Base-by-base conservation (phyloP, 148 eudicot genomes). In the Rhododendron ovatum region DNA sequence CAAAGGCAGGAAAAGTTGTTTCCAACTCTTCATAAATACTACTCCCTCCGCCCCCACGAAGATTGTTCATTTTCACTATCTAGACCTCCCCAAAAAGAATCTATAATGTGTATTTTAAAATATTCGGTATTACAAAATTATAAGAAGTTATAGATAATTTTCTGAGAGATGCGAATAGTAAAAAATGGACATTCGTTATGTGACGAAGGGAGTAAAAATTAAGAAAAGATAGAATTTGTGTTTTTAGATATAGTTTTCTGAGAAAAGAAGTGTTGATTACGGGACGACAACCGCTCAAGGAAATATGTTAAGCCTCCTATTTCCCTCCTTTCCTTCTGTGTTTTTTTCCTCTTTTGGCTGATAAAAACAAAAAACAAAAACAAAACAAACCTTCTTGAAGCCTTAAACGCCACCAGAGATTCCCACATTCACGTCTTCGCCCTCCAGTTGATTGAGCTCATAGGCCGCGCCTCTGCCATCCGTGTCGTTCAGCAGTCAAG, bases 381-480 rank as follows among this genome's bases (percentile, higher is more conserved):
- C 63, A 57, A 57, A 18, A 57, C 20, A 17, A 92, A 88, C 82
- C 81, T 91, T 22, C 84, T 89, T 11, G 91, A 92, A 57, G 84
- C 89, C 13, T 85, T 88, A 2, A 86, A 87, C 77, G 61, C 88
- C 24, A 74, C 88, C 10, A 28, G 43, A 18, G 57, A 78, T 37
- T 85, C 88, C 11, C 86, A 45, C 2, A 87, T 88, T 69, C 81
- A 85, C 0, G 75, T 92, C 33, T 87, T 76, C 17, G 88, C 88
- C 26, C 81, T 90, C 67, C 92, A 91, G 69, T 86, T 91, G 0
- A 78, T 89, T 5, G 92, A 91, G 84, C 91, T 89, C 53, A 63
- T 89, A 0, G 94, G 94, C 0, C 90, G 89, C 10, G 89, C 90
- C 35, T 48, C 90, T 0, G 89, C 95, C 11, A 87, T 91, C 86